Percentiles rank a stretch among this genome's conserved stretches.
These are phyloP conservation scores for Neurospora sp. DNA, from an alignment of 495 filamentous ascomycete genomes.

Conservation along the genomic window DNA sequence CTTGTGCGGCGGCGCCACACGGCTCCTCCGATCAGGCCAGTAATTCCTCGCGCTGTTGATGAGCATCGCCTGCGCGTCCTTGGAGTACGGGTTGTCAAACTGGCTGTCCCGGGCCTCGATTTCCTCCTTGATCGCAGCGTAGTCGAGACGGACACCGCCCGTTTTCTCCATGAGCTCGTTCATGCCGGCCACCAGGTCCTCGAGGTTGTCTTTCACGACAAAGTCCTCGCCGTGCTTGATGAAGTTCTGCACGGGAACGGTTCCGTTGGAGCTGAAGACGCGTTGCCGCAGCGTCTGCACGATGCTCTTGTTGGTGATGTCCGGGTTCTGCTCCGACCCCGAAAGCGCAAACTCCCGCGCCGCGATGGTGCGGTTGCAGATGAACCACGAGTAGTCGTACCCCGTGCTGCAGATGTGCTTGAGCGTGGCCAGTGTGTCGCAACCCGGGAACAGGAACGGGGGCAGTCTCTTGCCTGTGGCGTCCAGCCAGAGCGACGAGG, in stretches of 20 bases:
- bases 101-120: constrained; percentile 39
- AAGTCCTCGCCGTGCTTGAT: constrained; percentile 41
- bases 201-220: constrained; percentile 35
- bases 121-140: constrained; percentile 23
- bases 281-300: constrained; percentile 35
- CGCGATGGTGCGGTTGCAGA: constrained; percentile 40
- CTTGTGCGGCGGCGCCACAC: constrained; percentile 36
- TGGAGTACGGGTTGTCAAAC: constrained; percentile 37
- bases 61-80: constrained; percentile 44
- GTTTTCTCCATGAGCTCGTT: constrained; percentile 32
- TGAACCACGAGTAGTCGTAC: constrained; percentile 47
- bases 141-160: constrained; percentile 28
- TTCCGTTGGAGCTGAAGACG: constrained; percentile 36
- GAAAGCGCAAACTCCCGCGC: constrained; percentile 44
- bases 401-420: constrained; percentile 43
- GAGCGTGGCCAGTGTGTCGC: constrained; percentile 41
- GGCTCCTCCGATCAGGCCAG: constrained; percentile 33
- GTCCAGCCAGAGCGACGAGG: constrained; percentile 44
- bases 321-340: constrained; percentile 45
- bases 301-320: constrained; percentile 41
- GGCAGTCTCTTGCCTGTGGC: constrained; percentile 41
- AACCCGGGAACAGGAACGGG: constrained; percentile 37
- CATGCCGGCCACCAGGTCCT: constrained; percentile 37
- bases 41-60: constrained; percentile 40
- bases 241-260: constrained; percentile 38